Evolutionary conservation across 352 stramenopile species (phyloP), one percentile per base, ranked within the genome.

Genomic region (Phytophthora melonis): DNA sequence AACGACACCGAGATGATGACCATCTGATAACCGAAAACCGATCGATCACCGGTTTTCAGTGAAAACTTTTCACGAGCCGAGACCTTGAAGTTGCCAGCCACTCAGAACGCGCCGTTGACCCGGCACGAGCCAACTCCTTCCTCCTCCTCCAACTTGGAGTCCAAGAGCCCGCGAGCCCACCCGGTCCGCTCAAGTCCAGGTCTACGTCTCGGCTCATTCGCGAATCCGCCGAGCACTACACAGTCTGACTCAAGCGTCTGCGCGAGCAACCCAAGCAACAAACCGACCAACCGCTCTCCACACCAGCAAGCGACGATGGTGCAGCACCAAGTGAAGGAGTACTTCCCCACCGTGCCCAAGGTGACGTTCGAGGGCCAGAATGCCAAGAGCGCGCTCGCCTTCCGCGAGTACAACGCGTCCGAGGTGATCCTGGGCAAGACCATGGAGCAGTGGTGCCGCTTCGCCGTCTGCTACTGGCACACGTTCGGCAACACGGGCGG

Each of bases 321-420:
- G 72, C 67, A 72, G 45, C 72, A 79, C 72, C 65, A 75, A 66
- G 66, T 79, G 56, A 84, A 78, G 57, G 74, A 79, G 34, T 84
- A 84, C 68, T 92, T 95, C 74, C 84, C 83, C 1, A 60, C 75
- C 14, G 75, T 94, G 32, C 62, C 64, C n/a, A 88, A 82, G 56
- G 84, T 96, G 66, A 58, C 76, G 61, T 96, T 86, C 69, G 83
- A 93, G 58, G 87, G 86, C 19, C 54, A 70, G 14, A 64, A 69
- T 19, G 74, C 68, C 32, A 87, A 68, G 70, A 70, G 89, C 78
- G 67, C 78, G 36, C 75, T 97, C 16, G 79, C 79, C 23, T 97
- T 91, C 66, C 76, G 85, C 19, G 87, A 92, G 73, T 97, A 97
- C 84, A 92, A 94, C 75, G 72, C 87, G 13, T 75, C 87, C 30